These are phyloP conservation scores for Agrocybe praecox DNA, from an alignment of 768 basidiomycete species.

Conservation along the genomic window DNA sequence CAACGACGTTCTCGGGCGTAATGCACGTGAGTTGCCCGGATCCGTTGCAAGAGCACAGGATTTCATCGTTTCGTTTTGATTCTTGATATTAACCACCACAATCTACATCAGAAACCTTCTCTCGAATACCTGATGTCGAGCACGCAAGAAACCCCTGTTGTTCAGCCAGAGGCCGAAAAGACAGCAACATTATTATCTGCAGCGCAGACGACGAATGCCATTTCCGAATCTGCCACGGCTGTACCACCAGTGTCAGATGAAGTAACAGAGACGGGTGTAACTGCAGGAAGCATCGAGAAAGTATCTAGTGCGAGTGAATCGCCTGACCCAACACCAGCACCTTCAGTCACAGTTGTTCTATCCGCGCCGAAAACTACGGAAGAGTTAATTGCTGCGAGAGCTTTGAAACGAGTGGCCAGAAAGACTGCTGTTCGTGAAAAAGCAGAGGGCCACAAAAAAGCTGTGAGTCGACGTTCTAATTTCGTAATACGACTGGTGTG, in stretches of 20 bases:
- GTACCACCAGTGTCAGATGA: neutral
- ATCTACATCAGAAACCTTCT: neutral
- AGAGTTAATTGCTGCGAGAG: conserved; percentile 23
- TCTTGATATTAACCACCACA: neutral
- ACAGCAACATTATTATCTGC: neutral
- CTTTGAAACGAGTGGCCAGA: conserved; percentile 22
- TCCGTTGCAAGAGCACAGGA: neutral
- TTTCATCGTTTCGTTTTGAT: neutral
- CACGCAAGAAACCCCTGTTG: neutral
- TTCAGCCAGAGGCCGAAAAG: neutral
- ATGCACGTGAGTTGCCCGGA: neutral
- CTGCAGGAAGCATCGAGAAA: neutral
- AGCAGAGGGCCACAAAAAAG: conserved; percentile 21
- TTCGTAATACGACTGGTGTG: neutral
- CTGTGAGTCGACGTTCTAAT: conserved; percentile 13
- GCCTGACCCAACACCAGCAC: conserved; percentile 1
- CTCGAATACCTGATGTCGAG: neutral
- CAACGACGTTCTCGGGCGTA: neutral
- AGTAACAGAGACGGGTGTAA: neutral
- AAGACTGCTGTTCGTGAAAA: conserved; percentile 17
- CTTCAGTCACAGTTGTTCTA: conserved; percentile 15
- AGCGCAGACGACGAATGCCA: neutral
- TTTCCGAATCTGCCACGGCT: neutral
- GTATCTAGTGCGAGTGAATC: neutral
- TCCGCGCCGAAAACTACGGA: conserved; percentile 19